Evolutionary conservation across 352 stramenopile genomes (phyloP).

Genomic region (Phytopythium helicoides): DNA sequence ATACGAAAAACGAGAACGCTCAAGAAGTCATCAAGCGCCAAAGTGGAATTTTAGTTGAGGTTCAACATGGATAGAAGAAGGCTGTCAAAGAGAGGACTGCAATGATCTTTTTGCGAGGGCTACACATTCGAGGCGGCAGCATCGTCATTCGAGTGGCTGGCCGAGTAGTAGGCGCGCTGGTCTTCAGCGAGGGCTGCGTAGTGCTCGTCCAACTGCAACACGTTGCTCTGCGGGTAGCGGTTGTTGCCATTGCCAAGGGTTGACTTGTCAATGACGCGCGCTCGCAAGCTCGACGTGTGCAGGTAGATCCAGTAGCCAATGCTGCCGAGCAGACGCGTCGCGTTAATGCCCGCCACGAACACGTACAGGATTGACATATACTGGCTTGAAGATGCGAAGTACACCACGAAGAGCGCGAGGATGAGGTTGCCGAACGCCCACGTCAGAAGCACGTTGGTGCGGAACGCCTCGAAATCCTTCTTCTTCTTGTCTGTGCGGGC

Average conservation of each 20-base stretch:
- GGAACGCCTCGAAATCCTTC: constrained; percentile 80
- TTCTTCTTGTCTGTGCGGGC: constrained; percentile 62
- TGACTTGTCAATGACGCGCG: constrained; percentile 46
- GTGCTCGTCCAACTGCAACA: constrained; percentile 68
- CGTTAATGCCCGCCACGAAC: constrained; percentile 70
- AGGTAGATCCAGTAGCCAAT: constrained; percentile 76
- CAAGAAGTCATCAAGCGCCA: too few relatives aligned
- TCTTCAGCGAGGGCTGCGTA: constrained; percentile 70
- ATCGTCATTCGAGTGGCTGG: constrained; percentile 18
- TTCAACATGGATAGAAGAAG: background rate
- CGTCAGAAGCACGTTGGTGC: constrained; percentile 74
- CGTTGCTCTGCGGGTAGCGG: constrained; percentile 48
- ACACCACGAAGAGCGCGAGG: constrained; percentile 69
- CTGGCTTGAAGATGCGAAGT: constrained; percentile 45
- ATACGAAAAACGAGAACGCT: too few relatives aligned
- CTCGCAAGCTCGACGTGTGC: constrained; percentile 39
- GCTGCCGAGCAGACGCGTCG: constrained; percentile 55
- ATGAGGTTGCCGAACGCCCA: constrained; percentile 86
- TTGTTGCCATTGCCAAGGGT: constrained; percentile 52
- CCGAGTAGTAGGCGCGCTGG: constrained; percentile 51
- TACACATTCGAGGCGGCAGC: constrained; percentile 20
- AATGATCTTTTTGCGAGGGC: constrained; percentile 10
- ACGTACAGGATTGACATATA: constrained; percentile 77
- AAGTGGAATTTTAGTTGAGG: background rate
- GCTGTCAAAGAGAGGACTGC: constrained; percentile 4